Evolutionary conservation across 345 rosid species (phyloP).

Genomic region (Bruguiera parviflora): DNA sequence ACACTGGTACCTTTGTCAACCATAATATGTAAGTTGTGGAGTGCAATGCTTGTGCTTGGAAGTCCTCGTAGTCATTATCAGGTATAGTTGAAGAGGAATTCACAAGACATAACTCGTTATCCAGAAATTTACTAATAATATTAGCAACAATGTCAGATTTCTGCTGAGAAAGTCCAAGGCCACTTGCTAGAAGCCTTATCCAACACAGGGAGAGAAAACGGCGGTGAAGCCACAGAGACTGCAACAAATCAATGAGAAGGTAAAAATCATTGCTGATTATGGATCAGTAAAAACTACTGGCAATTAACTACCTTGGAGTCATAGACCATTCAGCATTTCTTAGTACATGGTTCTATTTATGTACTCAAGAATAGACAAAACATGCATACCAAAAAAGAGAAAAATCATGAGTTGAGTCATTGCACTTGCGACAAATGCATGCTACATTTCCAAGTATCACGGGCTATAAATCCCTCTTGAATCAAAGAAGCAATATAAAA

Average conservation of each 20-base stretch:
- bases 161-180: constrained; percentile 9
- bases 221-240: constrained; percentile 88
- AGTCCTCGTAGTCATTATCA: constrained; percentile 59
- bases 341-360: not conserved
- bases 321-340: not conserved
- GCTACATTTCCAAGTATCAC: too few relatives aligned
- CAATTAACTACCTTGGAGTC: not conserved
- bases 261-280: not conserved
- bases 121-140: constrained; percentile 36
- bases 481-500: not conserved
- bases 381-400: not conserved
- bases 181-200: constrained; percentile 40
- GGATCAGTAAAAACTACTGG: not conserved
- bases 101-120: constrained; percentile 52
- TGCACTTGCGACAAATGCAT: not conserved
- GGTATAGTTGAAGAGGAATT: constrained; percentile 47
- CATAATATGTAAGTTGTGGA: constrained; percentile 61
- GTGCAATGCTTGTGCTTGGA: constrained; percentile 57
- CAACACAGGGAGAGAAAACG: constrained; percentile 64
- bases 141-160: constrained; percentile 23
- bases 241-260: constrained; percentile 8
- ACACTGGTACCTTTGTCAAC: constrained; percentile 57
- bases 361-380: not conserved
- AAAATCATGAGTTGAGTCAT: not conserved
- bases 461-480: not conserved